Conservation (phyloP, 495 filamentous ascomycete species). For the Aspergillus sclerotioniger region DNA sequence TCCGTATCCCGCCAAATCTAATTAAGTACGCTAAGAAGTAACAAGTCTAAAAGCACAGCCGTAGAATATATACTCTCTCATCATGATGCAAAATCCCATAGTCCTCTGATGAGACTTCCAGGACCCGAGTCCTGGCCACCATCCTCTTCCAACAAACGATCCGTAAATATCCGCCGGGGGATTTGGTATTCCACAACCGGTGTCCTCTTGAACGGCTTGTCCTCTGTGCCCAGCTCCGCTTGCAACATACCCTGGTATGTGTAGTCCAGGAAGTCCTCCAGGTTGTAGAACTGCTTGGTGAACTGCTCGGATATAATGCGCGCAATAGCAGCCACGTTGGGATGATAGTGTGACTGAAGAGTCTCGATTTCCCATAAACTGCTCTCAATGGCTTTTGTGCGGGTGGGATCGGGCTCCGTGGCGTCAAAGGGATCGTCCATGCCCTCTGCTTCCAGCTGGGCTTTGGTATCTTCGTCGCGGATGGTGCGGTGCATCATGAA, state of each 20-base stretch:
- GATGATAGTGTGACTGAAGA: constrained; percentile 91
- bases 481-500: constrained; percentile 90
- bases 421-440: constrained; percentile 78
- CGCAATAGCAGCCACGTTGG: constrained; percentile 90
- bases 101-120: constrained; percentile 35
- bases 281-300: constrained; percentile 86
- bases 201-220: constrained; percentile 76
- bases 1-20: background rate
- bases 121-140: constrained; percentile 41
- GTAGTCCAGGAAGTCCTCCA: constrained; percentile 97
- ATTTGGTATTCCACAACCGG: constrained; percentile 93
- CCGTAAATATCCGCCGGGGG: constrained; percentile 78
- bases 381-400: constrained; percentile 84
- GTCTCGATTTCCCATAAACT: constrained; percentile 92
- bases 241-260: constrained; percentile 86
- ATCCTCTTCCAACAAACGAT: constrained; percentile 44
- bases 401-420: constrained; percentile 74
- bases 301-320: constrained; percentile 97
- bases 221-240: constrained; percentile 62
- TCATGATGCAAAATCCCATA: constrained; percentile 40
- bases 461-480: constrained; percentile 53
- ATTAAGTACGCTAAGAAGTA: constrained; percentile 15
- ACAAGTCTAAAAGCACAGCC: constrained; percentile 3
- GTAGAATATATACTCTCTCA: background rate
- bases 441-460: constrained; percentile 60